phyloP scores from a whole-genome alignment of 2,329 filamentous ascomycete species.

The Plenodomus lindquistii region DNA sequence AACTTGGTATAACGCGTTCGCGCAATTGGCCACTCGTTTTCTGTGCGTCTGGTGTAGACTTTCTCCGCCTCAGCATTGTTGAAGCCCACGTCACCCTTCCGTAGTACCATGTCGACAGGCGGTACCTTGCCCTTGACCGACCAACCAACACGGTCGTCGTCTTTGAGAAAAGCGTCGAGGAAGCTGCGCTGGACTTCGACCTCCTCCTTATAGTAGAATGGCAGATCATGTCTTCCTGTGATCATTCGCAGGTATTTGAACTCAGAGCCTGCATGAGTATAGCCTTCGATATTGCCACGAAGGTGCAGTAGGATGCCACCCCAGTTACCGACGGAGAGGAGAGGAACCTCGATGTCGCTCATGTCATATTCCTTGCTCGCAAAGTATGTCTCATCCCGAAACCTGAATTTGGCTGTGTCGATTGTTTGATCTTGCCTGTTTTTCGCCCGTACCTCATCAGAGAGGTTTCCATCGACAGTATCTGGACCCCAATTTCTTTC shows the following conservation, averaged over 20 bases:
- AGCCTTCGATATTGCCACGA: constrained; percentile 70
- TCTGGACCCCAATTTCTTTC: constrained; percentile 58
- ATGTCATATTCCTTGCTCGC: constrained; percentile 67
- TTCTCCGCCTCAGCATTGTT: constrained; percentile 66
- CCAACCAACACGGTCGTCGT: constrained; percentile 66
- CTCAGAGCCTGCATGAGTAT: constrained; percentile 64
- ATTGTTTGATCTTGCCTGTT: constrained; percentile 51
- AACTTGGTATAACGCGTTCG: constrained; percentile 66
- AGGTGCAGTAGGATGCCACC: constrained; percentile 71
- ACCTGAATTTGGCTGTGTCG: constrained; percentile 51
- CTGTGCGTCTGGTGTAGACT: constrained; percentile 58
- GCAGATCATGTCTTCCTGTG: constrained; percentile 70
- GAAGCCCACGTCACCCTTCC: constrained; percentile 69
- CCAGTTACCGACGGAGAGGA: constrained; percentile 72
- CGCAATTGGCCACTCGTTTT: constrained; percentile 69
- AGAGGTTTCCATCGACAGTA: constrained; percentile 63
- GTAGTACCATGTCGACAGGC: constrained; percentile 63
- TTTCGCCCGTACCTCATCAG: constrained; percentile 54
- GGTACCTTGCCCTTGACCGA: constrained; percentile 60
- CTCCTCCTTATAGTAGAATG: constrained; percentile 72
- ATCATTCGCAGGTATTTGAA: constrained; percentile 72
- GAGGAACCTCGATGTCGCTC: constrained; percentile 67
- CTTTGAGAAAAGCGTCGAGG: constrained; percentile 72
- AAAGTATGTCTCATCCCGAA: constrained; percentile 67
- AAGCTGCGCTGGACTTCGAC: constrained; percentile 70